Evolutionary conservation across 1,139 yeast species (phyloP).

Genomic region (Saccharomyces hybrid): DNA sequence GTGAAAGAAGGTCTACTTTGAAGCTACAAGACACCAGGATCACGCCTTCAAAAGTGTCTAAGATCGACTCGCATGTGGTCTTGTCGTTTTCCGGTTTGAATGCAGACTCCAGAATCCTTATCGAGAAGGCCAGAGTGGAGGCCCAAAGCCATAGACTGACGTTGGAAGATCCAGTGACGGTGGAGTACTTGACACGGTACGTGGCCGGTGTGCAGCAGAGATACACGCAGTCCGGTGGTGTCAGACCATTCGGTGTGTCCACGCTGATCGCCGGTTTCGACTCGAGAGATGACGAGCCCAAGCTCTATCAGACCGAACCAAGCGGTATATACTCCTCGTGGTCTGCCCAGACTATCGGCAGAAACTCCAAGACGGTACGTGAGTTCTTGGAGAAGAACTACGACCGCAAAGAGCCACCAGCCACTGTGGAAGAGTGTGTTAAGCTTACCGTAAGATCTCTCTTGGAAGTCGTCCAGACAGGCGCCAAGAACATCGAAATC

Average conservation of each 20-base stretch:
- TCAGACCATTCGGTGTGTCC: conserved; percentile 94
- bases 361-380: conserved; percentile 89
- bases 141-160: conserved; percentile 95
- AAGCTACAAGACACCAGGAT: conserved; percentile 94
- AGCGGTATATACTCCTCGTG: conserved; percentile 98
- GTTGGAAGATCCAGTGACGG: conserved; percentile 86
- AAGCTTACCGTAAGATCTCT: conserved; percentile 78
- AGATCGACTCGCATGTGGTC: conserved; percentile 82
- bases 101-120: conserved; percentile 93
- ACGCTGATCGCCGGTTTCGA: conserved; percentile 95
- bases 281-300: conserved; percentile 71
- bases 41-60: conserved; percentile 89
- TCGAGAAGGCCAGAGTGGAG: conserved; percentile 92
- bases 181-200: conserved; percentile 87
- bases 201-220: conserved; percentile 96
- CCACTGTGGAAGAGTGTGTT: conserved; percentile 67
- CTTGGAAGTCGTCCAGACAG: conserved; percentile 95
- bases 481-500: conserved; percentile 91
- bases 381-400: conserved; percentile 92
- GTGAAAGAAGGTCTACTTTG: conserved; percentile 92
- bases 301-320: conserved; percentile 91
- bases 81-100: conserved; percentile 95
- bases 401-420: conserved; percentile 44
- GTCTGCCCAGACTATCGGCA: conserved; percentile 97
- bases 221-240: conserved; percentile 97